Conservation (phyloP, 2,329 filamentous ascomycete species). For the Fusarium papillatum region DNA sequence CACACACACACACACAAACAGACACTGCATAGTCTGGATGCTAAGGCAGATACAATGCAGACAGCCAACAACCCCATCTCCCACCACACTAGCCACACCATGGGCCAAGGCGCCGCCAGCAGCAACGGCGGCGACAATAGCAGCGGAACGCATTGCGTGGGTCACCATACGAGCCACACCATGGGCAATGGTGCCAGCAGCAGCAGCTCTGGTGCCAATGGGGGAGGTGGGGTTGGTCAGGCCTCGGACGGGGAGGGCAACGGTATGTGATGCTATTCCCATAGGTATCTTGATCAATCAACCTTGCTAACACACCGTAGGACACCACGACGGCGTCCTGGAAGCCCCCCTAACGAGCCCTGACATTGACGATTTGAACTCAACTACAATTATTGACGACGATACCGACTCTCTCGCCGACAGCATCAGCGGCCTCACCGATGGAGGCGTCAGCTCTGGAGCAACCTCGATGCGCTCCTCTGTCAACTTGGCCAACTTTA, state of each 20-base stretch:
- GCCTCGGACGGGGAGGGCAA: conserved; percentile 15
- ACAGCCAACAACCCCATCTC: conserved; percentile 42
- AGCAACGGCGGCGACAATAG: conserved; percentile 40
- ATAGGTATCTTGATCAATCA: background rate
- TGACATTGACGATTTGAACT: conserved; percentile 1
- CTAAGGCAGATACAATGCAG: conserved; percentile 36
- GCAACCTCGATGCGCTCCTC: conserved; percentile 25
- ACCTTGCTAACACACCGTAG: background rate
- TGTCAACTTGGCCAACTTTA: conserved; percentile 37
- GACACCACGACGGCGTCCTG: conserved; percentile 14
- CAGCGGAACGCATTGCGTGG: conserved; percentile 32
- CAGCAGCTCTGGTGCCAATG: conserved; percentile 23
- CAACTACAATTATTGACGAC: conserved; percentile 16
- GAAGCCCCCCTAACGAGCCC: conserved; percentile 35
- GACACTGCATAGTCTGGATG: conserved; percentile 18
- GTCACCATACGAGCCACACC: conserved; percentile 38
- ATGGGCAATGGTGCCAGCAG: conserved; percentile 36
- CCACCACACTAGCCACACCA: conserved; percentile 45
- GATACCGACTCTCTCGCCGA: conserved; percentile 18
- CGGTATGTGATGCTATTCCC: background rate
- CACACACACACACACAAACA: background rate
- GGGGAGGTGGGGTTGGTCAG: conserved; percentile 30
- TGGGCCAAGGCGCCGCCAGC: conserved; percentile 43
- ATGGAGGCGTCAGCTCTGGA: conserved; percentile 13
- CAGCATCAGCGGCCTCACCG: conserved; percentile 15